Conservation (phyloP, 768 basidiomycete species). For the Collybiopsis confluens region DNA sequence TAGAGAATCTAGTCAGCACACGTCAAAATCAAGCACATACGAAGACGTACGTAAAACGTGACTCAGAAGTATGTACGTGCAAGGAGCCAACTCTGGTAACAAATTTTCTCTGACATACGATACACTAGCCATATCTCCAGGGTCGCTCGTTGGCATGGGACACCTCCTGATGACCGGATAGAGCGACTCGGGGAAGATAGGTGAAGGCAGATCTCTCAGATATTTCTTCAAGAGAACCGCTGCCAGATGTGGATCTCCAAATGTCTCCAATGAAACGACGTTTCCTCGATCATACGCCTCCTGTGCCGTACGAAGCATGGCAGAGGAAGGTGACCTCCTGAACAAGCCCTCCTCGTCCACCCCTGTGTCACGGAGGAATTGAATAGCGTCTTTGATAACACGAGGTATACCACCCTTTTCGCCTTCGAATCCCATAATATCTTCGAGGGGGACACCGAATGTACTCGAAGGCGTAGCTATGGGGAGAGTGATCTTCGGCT, state of each 20-base stretch:
- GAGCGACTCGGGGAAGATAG: conserved; percentile 68
- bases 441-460: conserved; percentile 79
- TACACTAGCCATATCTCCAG: conserved; percentile 53
- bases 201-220: conserved; percentile 72
- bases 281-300: conserved; percentile 86
- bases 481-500: conserved; percentile 66
- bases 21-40: not conserved
- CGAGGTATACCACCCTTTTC: conserved; percentile 82
- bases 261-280: conserved; percentile 73
- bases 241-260: conserved; percentile 74
- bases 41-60: conserved; percentile 54
- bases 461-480: conserved; percentile 54
- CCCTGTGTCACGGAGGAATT: conserved; percentile 66
- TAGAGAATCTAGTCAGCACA: conserved; percentile 25
- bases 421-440: conserved; percentile 79
- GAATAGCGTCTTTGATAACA: conserved; percentile 71
- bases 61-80: conserved; percentile 70
- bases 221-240: conserved; percentile 87
- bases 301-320: conserved; percentile 65
- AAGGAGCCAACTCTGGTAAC: conserved; percentile 64
- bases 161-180: conserved; percentile 68
- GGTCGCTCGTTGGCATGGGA: conserved; percentile 50
- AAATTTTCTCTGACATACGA: conserved; percentile 66
- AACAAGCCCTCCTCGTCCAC: conserved; percentile 78
- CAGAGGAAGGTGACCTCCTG: conserved; percentile 73